These are phyloP conservation scores for Paraconiothyrium sp. DNA, from an alignment of 2,329 filamentous ascomycete species.

Conservation along the genomic window DNA sequence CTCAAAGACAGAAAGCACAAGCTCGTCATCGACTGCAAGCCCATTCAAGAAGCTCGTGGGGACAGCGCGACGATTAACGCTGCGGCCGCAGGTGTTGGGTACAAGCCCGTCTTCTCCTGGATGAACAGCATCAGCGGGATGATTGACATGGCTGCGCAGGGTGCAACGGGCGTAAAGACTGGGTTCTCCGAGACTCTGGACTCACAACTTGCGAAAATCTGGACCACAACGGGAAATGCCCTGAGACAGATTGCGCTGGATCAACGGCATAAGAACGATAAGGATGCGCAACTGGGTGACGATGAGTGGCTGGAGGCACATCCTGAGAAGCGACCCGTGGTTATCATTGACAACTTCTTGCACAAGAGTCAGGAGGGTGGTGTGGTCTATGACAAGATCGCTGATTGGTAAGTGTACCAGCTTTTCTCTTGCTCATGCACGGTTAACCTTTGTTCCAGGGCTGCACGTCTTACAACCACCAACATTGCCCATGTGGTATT, in stretches of 20 bases:
- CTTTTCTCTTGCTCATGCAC: not conserved
- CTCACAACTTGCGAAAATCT: slow-evolving; percentile 87
- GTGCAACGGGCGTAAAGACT: slow-evolving; percentile 92
- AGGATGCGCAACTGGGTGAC: slow-evolving; percentile 75
- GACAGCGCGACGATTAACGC: slow-evolving; percentile 86
- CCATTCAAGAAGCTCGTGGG: slow-evolving; percentile 87
- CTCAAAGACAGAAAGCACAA: slow-evolving; percentile 80
- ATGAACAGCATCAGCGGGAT: slow-evolving; percentile 94
- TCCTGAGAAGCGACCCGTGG: slow-evolving; percentile 81
- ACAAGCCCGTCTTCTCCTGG: slow-evolving; percentile 94
- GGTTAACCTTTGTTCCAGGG: slow-evolving; percentile 56
- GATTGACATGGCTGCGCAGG: slow-evolving; percentile 90
- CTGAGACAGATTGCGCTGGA: slow-evolving; percentile 80
- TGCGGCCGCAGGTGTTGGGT: slow-evolving; percentile 84
- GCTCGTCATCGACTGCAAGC: slow-evolving; percentile 90
- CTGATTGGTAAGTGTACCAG: slow-evolving; percentile 70
- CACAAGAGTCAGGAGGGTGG: slow-evolving; percentile 70
- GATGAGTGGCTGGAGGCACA: slow-evolving; percentile 92
- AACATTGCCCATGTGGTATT: slow-evolving; percentile 96
- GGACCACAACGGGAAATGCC: slow-evolving; percentile 81
- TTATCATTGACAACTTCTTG: slow-evolving; percentile 92
- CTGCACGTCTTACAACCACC: slow-evolving; percentile 81
- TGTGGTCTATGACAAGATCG: slow-evolving; percentile 63
- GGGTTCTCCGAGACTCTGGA: slow-evolving; percentile 94
- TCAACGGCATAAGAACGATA: slow-evolving; percentile 74